Evolutionary conservation across 73 alveolate species (phyloP).

Genomic region (Paramecium caudatum): DNA sequence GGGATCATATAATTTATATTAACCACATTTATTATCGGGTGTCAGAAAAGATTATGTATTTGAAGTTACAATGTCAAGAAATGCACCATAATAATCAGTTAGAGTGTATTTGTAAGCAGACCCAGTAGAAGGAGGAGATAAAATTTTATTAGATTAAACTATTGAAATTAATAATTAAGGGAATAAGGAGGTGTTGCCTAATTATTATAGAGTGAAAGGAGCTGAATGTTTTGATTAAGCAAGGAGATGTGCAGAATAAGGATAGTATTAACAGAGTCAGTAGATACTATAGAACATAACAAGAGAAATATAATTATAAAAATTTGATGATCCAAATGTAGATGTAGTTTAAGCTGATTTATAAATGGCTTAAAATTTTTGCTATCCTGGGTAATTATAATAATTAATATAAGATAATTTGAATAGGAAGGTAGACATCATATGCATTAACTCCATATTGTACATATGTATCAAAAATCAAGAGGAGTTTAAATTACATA

Average conservation of each 20-base stretch:
- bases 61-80: neutral
- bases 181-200: conserved; percentile 52
- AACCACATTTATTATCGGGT: conserved; percentile 59
- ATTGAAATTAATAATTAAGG: neutral
- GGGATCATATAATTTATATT: neutral
- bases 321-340: conserved; percentile 29
- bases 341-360: conserved; percentile 31
- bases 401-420: neutral
- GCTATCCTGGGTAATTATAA: conserved; percentile 33
- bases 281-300: neutral
- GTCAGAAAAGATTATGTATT: conserved; percentile 50
- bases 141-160: neutral
- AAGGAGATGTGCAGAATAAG: conserved; percentile 53
- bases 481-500: conserved; percentile 32
- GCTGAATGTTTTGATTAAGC: conserved; percentile 70
- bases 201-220: conserved; percentile 74
- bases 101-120: neutral
- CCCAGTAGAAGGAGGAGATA: conserved; percentile 35
- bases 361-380: conserved; percentile 6
- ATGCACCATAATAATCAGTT: neutral
- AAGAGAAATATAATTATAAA: neutral
- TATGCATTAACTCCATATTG: conserved; percentile 47
- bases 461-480: conserved; percentile 69
- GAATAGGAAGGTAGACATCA: conserved; percentile 64
- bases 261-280: conserved; percentile 49